Base-by-base conservation (phyloP, 371 early-diverging fungal species). In the Catenaria anguillulae region DNA sequence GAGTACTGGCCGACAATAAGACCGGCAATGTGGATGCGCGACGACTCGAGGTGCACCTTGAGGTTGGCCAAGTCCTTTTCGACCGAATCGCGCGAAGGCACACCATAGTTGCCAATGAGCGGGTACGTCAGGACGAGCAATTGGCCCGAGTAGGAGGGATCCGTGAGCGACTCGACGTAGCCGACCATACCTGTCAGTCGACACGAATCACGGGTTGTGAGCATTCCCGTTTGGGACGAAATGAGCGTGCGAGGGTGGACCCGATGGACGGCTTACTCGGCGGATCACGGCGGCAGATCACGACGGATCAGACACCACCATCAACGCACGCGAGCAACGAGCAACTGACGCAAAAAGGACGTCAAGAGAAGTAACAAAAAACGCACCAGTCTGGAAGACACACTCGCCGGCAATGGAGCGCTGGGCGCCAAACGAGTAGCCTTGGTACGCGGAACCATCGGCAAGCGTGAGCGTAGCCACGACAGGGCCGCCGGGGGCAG, bases 81-180 rank as follows among this genome's bases (percentile, higher is more conserved):
- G 63, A 83, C 75, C 48, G 68, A 82, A 56, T 81, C 81, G 50
- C 85, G 76, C 43, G 86, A 85, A 29, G 97, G 97, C 4, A 95
- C 95, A 69, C 97, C 97, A 71, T 96, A 96, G 81, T 96, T 91
- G 62, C 94, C 97, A 67, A 94, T 79, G 52, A 96, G 75, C 26
- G 97, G 97, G 74, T 88, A 91, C 65, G 97, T 94, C 55, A 94
- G 79, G 34, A 93, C 92, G 42, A 96, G 76, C 66, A 96, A 88
- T 79, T 96, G 93, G n/a, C 93, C 94, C 56, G 85, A 79, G 74
- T 93, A 93, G 29, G 91, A 90, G 33, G 94, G 94, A 75, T 96
- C 94, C 5, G 94, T 94, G 75, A 94, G 80, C 37, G 93, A 90
- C 75, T 96, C 94, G 23, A 92, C 90, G 71, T 94, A 96, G 45